Evolutionary conservation across 2,329 filamentous ascomycete species (phyloP).

Genomic region (Calonectria ilicicola): DNA sequence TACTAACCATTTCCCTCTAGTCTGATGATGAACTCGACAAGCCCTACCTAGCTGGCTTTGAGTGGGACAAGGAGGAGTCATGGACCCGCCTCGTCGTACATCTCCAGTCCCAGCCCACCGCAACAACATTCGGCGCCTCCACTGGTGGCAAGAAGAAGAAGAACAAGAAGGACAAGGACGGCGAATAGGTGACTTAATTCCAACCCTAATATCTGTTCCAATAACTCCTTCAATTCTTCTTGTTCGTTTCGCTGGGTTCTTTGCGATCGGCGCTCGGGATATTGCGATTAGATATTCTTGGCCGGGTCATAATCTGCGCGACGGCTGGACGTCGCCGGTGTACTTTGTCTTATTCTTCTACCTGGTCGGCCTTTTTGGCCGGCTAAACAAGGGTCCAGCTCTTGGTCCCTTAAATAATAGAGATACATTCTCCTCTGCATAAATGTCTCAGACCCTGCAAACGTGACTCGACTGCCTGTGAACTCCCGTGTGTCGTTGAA

Average conservation of each 20-base stretch:
- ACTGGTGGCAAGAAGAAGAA: constrained; percentile 75
- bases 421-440: constrained; percentile 24
- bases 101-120: constrained; percentile 77
- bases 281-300: constrained; percentile 58
- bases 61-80: constrained; percentile 94
- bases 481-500: constrained; percentile 1
- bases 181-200: constrained; percentile 51
- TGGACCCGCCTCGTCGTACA: constrained; percentile 91
- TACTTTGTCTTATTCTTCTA: constrained; percentile 42
- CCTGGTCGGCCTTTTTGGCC: constrained; percentile 34
- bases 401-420: constrained; percentile 33
- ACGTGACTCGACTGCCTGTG: background rate
- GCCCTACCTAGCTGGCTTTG: constrained; percentile 92
- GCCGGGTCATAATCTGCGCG: constrained; percentile 45
- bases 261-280: constrained; percentile 57
- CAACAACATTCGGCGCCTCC: constrained; percentile 55
- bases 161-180: constrained; percentile 80
- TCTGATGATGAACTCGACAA: constrained; percentile 90
- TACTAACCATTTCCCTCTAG: constrained; percentile 56
- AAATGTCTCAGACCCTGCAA: background rate
- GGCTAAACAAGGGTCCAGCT: constrained; percentile 28
- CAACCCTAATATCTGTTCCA: constrained; percentile 53
- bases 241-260: constrained; percentile 55
- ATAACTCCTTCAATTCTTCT: constrained; percentile 52
- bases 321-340: constrained; percentile 43